These are phyloP conservation scores for Pythium rishiriense DNA, from an alignment of 352 stramenopile genomes.

Conservation along the genomic window DNA sequence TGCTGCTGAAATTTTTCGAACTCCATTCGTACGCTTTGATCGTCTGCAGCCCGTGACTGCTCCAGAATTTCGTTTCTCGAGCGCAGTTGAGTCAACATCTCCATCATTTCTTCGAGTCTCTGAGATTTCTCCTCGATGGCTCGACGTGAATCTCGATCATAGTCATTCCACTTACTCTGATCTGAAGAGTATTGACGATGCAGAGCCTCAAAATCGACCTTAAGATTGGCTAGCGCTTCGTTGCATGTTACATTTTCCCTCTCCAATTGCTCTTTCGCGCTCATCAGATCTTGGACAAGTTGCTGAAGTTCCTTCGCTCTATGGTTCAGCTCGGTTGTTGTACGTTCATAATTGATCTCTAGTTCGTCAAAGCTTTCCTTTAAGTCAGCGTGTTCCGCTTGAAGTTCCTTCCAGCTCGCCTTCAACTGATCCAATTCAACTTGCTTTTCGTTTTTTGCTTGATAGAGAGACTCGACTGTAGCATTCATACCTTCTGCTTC, in stretches of 20 bases:
- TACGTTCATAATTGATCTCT: conserved; percentile 33
- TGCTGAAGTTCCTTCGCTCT: conserved; percentile 35
- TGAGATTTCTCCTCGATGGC: conserved; percentile 50
- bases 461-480: conserved; percentile 55
- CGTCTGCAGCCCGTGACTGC: conserved; percentile 42
- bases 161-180: conserved; percentile 33
- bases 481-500: conserved; percentile 65
- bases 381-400: conserved; percentile 53
- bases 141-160: conserved; percentile 31
- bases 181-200: conserved; percentile 29
- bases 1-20: conserved; percentile 46
- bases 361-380: conserved; percentile 57
- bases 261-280: conserved; percentile 21
- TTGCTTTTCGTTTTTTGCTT: conserved; percentile 51
- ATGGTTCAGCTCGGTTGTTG: conserved; percentile 40
- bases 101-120: conserved; percentile 65
- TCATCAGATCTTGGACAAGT: conserved; percentile 24
- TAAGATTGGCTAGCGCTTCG: conserved; percentile 20
- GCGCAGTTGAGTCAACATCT: conserved; percentile 57
- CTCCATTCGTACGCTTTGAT: conserved; percentile 38
- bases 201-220: conserved; percentile 33
- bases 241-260: conserved; percentile 22
- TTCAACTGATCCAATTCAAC: conserved; percentile 61
- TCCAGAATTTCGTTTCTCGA: conserved; percentile 51
- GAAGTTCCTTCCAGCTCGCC: conserved; percentile 44